These are phyloP conservation scores for Tulasnella sp. DNA, from an alignment of 768 basidiomycete species.

Conservation along the genomic window DNA sequence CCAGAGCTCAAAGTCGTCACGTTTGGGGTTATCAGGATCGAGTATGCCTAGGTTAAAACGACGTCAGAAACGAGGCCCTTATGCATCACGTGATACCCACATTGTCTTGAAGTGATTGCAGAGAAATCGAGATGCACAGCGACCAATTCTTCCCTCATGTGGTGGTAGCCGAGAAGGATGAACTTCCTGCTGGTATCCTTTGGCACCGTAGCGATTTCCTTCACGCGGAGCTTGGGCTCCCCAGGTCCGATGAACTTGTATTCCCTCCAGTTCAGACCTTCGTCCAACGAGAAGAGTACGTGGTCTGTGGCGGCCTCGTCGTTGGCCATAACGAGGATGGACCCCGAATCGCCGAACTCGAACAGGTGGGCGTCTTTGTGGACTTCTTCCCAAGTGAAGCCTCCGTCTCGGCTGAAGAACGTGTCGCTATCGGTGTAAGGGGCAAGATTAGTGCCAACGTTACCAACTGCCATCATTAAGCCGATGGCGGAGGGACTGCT, in stretches of 20 bases:
- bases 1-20: conserved; percentile 97
- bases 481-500: conserved; percentile 88
- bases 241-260: conserved; percentile 46
- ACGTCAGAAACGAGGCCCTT: neutral
- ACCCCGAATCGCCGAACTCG: conserved; percentile 97
- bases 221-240: conserved; percentile 58
- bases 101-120: conserved; percentile 56
- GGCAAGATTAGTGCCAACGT: conserved; percentile 74
- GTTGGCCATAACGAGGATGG: conserved; percentile 84
- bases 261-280: conserved; percentile 78
- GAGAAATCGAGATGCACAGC: conserved; percentile 86
- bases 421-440: conserved; percentile 83
- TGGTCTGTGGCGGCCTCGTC: conserved; percentile 90
- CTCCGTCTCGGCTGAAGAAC: conserved; percentile 91
- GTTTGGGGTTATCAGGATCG: conserved; percentile 51
- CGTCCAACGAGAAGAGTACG: conserved; percentile 78
- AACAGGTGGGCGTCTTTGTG: conserved; percentile 96
- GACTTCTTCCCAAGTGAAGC: conserved; percentile 97
- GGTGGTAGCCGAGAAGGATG: conserved; percentile 63
- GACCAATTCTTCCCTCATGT: conserved; percentile 36
- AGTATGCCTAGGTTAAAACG: conserved; percentile 44
- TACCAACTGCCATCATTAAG: conserved; percentile 91
- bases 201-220: conserved; percentile 73
- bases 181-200: conserved; percentile 85
- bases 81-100: conserved; percentile 35